Percentiles rank a stretch among this genome's conserved stretches.
Evolutionary conservation across 768 basidiomycete species (phyloP).

Genomic region (Suillus ampliporus): DNA sequence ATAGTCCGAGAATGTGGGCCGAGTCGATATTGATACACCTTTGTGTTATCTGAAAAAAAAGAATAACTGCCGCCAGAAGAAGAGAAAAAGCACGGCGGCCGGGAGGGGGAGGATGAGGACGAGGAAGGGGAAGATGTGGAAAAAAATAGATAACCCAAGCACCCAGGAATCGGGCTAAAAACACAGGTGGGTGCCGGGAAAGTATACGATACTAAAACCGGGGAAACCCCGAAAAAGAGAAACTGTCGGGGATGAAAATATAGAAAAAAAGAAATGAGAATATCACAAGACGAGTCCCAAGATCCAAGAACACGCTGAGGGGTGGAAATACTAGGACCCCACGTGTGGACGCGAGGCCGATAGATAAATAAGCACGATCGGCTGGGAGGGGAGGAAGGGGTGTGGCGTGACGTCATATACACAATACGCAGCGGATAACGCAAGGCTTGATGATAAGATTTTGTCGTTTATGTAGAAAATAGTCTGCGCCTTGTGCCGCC

Average conservation of each 20-base stretch:
- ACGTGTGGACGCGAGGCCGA: conserved; percentile 27
- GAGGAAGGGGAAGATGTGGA: conserved; percentile 9
- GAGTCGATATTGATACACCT: conserved; percentile 41
- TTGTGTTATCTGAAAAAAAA: neutral
- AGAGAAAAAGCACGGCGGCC: neutral
- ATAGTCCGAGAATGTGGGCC: conserved; percentile 35
- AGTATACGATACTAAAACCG: conserved; percentile 31
- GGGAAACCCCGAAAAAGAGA: conserved; percentile 24
- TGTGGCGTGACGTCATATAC: conserved; percentile 32
- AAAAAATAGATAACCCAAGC: conserved; percentile 27
- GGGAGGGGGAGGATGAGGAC: neutral
- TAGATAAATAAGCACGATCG: conserved; percentile 40
- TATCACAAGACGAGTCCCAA: conserved; percentile 38
- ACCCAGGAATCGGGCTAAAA: conserved; percentile 31
- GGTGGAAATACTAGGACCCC: conserved; percentile 34
- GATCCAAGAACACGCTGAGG: conserved; percentile 48
- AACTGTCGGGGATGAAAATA: conserved; percentile 13
- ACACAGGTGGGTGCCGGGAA: conserved; percentile 24
- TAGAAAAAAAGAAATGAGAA: conserved; percentile 18
- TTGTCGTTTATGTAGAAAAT: conserved; percentile 34
- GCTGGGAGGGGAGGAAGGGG: conserved; percentile 27
- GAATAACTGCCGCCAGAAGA: neutral
- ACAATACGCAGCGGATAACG: conserved; percentile 37
- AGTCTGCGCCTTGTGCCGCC: conserved; percentile 34
- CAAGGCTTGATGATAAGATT: conserved; percentile 18